These are phyloP conservation scores for Sclerotinia minor DNA, from an alignment of 2,329 filamentous ascomycete genomes.

Conservation along the genomic window DNA sequence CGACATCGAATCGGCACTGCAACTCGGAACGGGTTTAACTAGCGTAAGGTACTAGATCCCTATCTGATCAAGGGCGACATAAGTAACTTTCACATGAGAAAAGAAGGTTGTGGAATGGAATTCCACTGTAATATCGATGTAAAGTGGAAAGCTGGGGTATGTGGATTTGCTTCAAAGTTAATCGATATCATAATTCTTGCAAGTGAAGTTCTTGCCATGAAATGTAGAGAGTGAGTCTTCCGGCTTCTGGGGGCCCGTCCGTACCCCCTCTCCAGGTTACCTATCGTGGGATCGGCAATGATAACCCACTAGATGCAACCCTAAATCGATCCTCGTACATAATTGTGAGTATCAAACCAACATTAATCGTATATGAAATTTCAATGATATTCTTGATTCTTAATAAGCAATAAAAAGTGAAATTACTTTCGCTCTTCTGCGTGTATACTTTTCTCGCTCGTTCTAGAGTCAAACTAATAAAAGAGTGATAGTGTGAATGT, in stretches of 20 bases:
- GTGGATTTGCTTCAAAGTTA: neutral
- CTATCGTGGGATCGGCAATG: conserved; percentile 2
- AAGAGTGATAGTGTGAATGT: neutral
- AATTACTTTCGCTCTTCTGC: neutral
- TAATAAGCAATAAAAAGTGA: neutral
- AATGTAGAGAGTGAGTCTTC: neutral
- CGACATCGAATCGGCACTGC: too few relatives aligned
- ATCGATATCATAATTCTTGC: neutral
- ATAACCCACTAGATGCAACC: conserved; percentile 1
- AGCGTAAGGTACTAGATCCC: too few relatives aligned
- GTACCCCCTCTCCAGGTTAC: conserved; percentile 11
- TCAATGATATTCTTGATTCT: too few relatives aligned
- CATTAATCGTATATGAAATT: neutral
- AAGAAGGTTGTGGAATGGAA: too few relatives aligned
- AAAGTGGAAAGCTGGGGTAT: neutral
- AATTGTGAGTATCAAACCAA: neutral
- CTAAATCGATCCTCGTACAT: conserved; percentile 14
- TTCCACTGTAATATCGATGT: neutral
- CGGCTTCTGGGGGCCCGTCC: neutral
- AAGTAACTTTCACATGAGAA: neutral
- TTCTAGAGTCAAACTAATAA: neutral
- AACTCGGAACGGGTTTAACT: too few relatives aligned
- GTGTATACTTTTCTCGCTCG: neutral
- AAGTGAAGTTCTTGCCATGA: neutral
- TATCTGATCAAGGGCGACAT: too few relatives aligned